Evolutionary conservation across 768 basidiomycete genomes (phyloP), one percentile per base, ranked within the genome.

Genomic region (Auricularia sp.): DNA sequence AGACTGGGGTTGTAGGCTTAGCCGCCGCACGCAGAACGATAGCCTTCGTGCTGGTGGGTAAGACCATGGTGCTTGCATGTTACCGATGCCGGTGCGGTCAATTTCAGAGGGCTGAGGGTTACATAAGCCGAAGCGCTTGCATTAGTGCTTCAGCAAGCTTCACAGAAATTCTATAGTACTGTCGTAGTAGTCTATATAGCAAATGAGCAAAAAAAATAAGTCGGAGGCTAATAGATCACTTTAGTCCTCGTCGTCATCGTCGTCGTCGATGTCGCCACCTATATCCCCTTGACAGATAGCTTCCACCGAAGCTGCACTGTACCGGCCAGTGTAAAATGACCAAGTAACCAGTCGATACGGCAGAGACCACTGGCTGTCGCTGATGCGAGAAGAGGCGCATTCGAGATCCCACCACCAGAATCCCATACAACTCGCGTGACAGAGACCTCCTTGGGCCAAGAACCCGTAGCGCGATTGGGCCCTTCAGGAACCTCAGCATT

Each of bases 381-480:
- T 18, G 88, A 88, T 1, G 89, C 93, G 21, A 95, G 74, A 67
- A 93, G 69, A 21, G 75, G 81, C 61, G 79, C 83, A 21, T 74
- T 78, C 21, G 69, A 81, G 1, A 91, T 78, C 1, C 93, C 93
- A 58, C 85, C 85, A 2, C 82, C 84, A 60, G 78, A 80, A 73
- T 97, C 90, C 96, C 96, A 98, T 1, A 77, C 78, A 0, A 89
- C 88, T 2, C 87, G 84, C 62, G 91, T 86, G 3, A 97, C 81
- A 18, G 84, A 86, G 1, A 93, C 84, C 70, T 93, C 83, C 1
- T 83, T 79, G 0, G 90, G 80, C 93, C 94, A 98, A 0, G 87
- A 85, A 2, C 87, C 86, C 0, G 86, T 83, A 61, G 82, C 76
- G 60, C 73, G 70, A 12, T 76, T 70, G 2, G 73, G 64, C 3